Percentiles rank a stretch among this genome's conserved stretches.
Evolutionary conservation across 2,329 filamentous ascomycete species (phyloP).

Genomic region (Ophiostoma novo-ulmi): DNA sequence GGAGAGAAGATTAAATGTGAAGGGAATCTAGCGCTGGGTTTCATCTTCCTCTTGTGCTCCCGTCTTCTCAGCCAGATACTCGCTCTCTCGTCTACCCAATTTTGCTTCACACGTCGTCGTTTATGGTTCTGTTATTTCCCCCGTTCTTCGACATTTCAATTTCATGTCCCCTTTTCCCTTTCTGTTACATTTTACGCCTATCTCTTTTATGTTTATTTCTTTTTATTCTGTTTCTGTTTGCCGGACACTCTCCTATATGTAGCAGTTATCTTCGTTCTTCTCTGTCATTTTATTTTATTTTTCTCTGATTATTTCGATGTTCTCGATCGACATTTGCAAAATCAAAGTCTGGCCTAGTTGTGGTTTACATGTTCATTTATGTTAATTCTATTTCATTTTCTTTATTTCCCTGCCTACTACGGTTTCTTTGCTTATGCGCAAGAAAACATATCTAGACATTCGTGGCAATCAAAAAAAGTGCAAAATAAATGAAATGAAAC

Average conservation of each 20-base stretch:
- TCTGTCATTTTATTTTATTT: constrained; percentile 13
- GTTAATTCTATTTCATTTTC: neutral
- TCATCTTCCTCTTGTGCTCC: neutral
- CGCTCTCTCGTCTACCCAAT: no score
- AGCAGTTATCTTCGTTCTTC: constrained; percentile 13
- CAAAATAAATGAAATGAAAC: neutral
- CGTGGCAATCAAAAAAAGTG: neutral
- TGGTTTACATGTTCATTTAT: neutral
- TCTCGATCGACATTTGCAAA: neutral
- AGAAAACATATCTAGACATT: neutral
- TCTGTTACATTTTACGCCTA: neutral
- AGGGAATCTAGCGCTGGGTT: neutral
- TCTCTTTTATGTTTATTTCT: neutral
- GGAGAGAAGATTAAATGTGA: neutral
- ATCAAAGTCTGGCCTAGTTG: constrained; percentile 11
- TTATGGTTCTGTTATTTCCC: neutral
- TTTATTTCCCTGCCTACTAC: neutral
- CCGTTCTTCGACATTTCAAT: neutral
- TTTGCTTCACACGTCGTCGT: neutral
- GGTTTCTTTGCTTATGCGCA: neutral
- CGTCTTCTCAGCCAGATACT: neutral
- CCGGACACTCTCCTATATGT: constrained; percentile 15
- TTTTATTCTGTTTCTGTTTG: neutral
- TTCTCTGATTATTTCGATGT: constrained; percentile 35
- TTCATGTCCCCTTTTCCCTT: neutral